Base-by-base conservation (phyloP, 2,329 filamentous ascomycete genomes). In the Arthrobotrys iridis region DNA sequence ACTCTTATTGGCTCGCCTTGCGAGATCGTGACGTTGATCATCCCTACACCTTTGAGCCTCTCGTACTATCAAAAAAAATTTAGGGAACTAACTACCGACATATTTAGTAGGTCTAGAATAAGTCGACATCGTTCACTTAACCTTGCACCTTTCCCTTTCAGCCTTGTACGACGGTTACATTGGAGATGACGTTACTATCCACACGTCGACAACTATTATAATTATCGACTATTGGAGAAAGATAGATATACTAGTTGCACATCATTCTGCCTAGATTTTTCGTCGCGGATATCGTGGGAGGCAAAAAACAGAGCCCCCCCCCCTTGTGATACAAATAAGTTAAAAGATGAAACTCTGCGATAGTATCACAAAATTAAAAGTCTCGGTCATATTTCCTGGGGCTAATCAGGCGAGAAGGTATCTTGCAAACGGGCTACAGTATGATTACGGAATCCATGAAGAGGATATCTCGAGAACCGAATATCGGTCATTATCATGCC, bases 101-200 rank as follows among this genome's bases (percentile, higher is more conserved):
- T 43, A 55, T 67, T 46, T 24, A n/a, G 48, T 37, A 28, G 24
- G 24, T 35, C 50, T 4, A 52, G 28, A 45, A 10, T 40, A 40
- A 43, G 26, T 26, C 20, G 28, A 22, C 6, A 10, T 2, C 33
- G 55, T 13, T 10, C 26, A 50, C 20, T 58, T 37, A 66, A 62
- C 20, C 50, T 55, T 50, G 67, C 28, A 30, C 50, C 7, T 43
- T 40, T 50, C n/a, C 28, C 18, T 50, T 43, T 55, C 68, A 50
- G 60, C 43, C 59, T 20, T 74, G 70, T 74, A 74, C 62, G n/a
- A 67, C 70, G 26, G 70, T 74, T 74, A 74, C 60, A 66, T 55
- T 26, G 60, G 66, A 73, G 68, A 66, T 73, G 68, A 73, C 68
- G 68, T 73, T 60, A 57, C 59, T 40, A 10, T 41, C 11, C 22